Evolutionary conservation across 257 asterid genomes (phyloP), one percentile per base, ranked within the genome.

Genomic region (Parsonsia alboflavescens): DNA sequence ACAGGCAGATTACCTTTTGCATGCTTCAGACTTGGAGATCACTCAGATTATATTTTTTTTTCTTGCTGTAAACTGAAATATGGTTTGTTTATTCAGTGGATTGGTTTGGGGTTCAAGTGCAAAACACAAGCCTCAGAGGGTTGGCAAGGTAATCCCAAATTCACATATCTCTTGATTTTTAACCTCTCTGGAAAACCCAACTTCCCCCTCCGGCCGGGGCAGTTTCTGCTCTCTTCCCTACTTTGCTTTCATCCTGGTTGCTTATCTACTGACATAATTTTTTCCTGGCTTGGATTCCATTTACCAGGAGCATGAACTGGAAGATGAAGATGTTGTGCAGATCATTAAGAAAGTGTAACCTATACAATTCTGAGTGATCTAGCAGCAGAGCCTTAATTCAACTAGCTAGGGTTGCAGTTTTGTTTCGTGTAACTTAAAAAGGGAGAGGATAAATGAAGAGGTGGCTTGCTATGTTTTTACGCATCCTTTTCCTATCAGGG

Each of bases 31-130:
- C 33, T 62, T 1, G 1, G 4, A 26, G 11, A 41, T 13, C 24
- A 36, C 22, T 53, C 16, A 15, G 15, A 5, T 61, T 33, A 8
- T 39, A 42, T 22, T 11, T 54, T 19, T 17, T 22, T 75, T 68
- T n/a, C 15, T 48, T 22, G n/a, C 48, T 19, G 30, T 45, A 66
- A 44, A 58, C 54, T 76, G 73, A 84, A 79, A 79, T 48, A 39
- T 79, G 74, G 54, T 72, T 78, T 71, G 68, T 56, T 76, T 57
- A 46, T 80, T 83, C 80, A 95, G 99, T 74, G 98, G 97, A 44
- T 73, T 95, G 80, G 99, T 95, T 62, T 95, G 99, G 99, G 99
- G 99, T 70, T 95, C 99, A 72, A 95, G 99, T 71, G 98, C 75
- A 56, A 95, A 95, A 74, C 99, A 95, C 96, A 95, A 90, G 82